Base-by-base conservation (phyloP, 495 filamentous ascomycete genomes). In the Lasiosphaeria miniovina region DNA sequence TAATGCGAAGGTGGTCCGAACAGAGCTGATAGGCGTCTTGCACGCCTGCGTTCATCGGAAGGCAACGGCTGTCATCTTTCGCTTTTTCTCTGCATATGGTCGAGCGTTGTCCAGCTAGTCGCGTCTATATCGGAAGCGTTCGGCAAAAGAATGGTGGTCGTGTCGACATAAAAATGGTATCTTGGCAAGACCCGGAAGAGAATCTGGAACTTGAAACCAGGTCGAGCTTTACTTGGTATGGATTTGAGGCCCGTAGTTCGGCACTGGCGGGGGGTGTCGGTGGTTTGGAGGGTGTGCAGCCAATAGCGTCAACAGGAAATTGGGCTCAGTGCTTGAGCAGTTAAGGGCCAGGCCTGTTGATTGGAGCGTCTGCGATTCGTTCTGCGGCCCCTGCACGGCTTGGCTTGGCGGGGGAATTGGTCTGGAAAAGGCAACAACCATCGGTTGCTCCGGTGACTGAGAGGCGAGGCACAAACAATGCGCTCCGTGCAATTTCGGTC, bases 1-100 rank as follows among this genome's bases (percentile, higher is more conserved):
- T 0, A 24, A 24, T 24, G 24, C 24, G 24, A 24, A 24, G 24
- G 24, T 24, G 24, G 24, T 24, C 24, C 24, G 24, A 24, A 24
- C 24, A 24, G 24, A 24, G 24, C 24, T 24, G 24, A 24, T 24
- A 24, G 24, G 24, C 24, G 24, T 24, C 24, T 24, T 12, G 31
- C 4, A 52, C 50, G 15, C 3, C 33, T 36, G 34, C 15, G 5
- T n/a, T 52, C 36, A 36, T 12, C 50, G 31, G 12, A 15, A n/a
- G 34, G 50, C 33, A 52, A 52, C 17, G 50, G 11, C 36, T 33
- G 31, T 52, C 50, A 52, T 52, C 9, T 35, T 52, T 14, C 14
- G 33, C 12, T 33, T 52, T 11, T 36, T 2, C 32, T 33, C 50
- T 34, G 50, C 33, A n/a, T 4, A 33, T 8, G 14, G 10, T 15